Conservation (phyloP, 179 eudicot genomes). For the Vitellaria paradoxa region DNA sequence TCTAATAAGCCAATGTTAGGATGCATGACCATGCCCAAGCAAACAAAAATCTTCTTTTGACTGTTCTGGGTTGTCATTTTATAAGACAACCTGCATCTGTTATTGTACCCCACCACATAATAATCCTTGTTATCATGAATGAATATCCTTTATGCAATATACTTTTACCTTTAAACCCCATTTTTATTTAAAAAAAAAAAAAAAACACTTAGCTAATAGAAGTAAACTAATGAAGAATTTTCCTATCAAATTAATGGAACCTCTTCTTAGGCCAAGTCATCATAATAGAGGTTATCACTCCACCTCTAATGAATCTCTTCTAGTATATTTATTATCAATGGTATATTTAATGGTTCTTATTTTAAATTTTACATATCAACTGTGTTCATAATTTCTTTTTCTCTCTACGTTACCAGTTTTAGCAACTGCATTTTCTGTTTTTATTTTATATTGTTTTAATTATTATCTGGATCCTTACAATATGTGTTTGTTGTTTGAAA, state of each 20-base stretch:
- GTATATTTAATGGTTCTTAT: not conserved
- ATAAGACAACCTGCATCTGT: too few relatives aligned
- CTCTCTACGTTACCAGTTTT: not conserved
- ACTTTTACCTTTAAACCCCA: too few relatives aligned
- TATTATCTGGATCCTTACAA: conserved; percentile 22
- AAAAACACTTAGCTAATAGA: too few relatives aligned
- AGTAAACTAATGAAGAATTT: not conserved
- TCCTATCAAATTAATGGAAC: not conserved
- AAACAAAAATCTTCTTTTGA: too few relatives aligned
- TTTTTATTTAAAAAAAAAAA: too few relatives aligned
- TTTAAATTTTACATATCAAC: not conserved
- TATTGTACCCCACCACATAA: too few relatives aligned
- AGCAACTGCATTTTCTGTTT: conserved; percentile 5
- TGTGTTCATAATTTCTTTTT: not conserved
- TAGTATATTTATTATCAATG: not conserved
- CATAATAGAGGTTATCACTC: not conserved
- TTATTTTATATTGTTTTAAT: not conserved
- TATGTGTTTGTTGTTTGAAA: conserved; percentile 29
- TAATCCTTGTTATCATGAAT: too few relatives aligned
- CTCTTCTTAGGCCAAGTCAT: not conserved
- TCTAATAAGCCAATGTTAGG: not conserved
- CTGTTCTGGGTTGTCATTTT: too few relatives aligned
- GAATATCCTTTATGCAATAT: too few relatives aligned
- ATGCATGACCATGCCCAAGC: too few relatives aligned
- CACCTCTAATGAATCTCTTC: not conserved